Base-by-base conservation (phyloP, 2,329 filamentous ascomycete genomes). In the Apiospora saccharicola region DNA sequence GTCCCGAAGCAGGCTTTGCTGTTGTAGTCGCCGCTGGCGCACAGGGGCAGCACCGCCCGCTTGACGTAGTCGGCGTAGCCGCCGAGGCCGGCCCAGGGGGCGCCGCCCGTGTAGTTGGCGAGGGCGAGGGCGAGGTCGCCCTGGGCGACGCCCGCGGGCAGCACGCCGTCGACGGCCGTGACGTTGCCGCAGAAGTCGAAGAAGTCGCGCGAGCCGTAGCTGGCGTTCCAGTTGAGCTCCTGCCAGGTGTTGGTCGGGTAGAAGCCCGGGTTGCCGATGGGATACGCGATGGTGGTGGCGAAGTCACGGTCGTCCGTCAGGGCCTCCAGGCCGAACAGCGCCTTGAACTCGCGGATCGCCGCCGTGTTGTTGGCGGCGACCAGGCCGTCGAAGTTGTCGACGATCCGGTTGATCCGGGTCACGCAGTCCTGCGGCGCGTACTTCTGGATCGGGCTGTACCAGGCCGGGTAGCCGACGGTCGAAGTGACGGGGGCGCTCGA, bases 201-300 rank as follows among this genome's bases (percentile, higher is more conserved):
- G 76, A 89, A 88, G 75, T 89, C 85, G 5, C 83, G 76, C 1
- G 80, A 80, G 53, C 81, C 82, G 71, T 84, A 83, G 0, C 73
- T 80, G 0, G 75, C 71, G 67, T 79, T 77, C 87, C 87, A 89
- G 72, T 85, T 86, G 13, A 89, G 78, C 75, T 89, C 87, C 79
- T 89, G 87, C 87, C 87, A 89, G 5, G 87, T 88, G 34, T 80
- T 81, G 0, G 83, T 86, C 0, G 84, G 83, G 74, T 89, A 89
- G 73, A 83, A 82, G 71, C 86, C 82, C n/a, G 84, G 83, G 0
- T 82, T 83, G n/a, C 84, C 83, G 16, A 86, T 74, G 4, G 86
- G 86, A 51, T 83, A 84, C 0, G 84, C 85, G 72, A 88, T 87
- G 0, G 84, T 83, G 73, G 83, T 81, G 7, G 85, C 85, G 72